Evolutionary conservation across 148 eudicot genomes (phyloP), one percentile per base, ranked within the genome.

Genomic region (Heliamphora exappendiculata): DNA sequence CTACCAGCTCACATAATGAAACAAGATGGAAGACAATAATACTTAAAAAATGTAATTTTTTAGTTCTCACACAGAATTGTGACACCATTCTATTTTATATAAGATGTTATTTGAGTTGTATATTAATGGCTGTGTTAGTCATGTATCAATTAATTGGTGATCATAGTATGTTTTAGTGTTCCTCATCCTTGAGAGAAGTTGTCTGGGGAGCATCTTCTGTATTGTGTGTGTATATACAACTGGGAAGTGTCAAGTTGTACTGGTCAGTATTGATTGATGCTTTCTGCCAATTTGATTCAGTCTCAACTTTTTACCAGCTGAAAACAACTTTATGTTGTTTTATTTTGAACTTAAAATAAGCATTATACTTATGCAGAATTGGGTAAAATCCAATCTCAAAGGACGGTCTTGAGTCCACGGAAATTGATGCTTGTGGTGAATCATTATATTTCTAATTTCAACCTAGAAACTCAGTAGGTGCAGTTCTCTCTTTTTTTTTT

Each of bases 381-480:
- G 83, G 78, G 91, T 72, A 81, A 77, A 33, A 76, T 85, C 55
- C 84, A 78, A 77, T 84, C 77, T 70, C 81, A 70, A 83, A 86
- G 82, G 63, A 78, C 82, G 65, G 83, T 85, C n/a, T 68, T 89
- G 64, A 89, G 84, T 78, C 98, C 98, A 26, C 81, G 79, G 67
- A 82, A 76, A 78, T 84, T 94, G 80, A 92, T 94, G 98, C 76
- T 86, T 74, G 85, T 88, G 29, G 83, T 94, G 91, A 76, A 83
- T 60, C 87, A 77, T 55, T 88, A 92, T 78, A 84, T 86, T 36
- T 89, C 91, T 16, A 86, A 88, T 64, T 94, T 94, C 79, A 86
- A 86, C 74, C 82, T 90, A 79, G 81, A 91, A 39, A 84, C 75
- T 64, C 91, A 94, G 77, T 97, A 94, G 97, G 98, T 94, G 70